Evolutionary conservation across 2,329 filamentous ascomycete genomes (phyloP), one percentile per base, ranked within the genome.

Genomic region (Calonectria naviculata): DNA sequence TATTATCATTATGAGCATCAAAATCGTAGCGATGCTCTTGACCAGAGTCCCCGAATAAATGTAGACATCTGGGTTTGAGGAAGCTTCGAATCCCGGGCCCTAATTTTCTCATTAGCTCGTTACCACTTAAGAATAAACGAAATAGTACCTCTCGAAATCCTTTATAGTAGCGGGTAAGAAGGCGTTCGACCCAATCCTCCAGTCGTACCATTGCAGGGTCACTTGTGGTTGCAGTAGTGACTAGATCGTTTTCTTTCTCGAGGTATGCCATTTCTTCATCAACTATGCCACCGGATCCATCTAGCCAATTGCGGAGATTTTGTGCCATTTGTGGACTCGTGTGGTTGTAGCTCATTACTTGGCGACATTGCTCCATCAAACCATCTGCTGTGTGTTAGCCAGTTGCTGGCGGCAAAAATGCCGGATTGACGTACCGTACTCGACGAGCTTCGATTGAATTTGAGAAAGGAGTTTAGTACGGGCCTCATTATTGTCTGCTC

Each of bases 401-500:
- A 9, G 28, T 34, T 17, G 2, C 19, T 29, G 28, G 6, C 2
- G 24, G 21, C 4, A 46, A 36, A 31, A 28, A 9, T 13, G 15
- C 9, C 4, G 29, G 9, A 10, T 38, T 36, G n/a, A 28, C 34
- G 13, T 36, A 72, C 70, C 62, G 26, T 72, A 72, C 47, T 49
- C 63, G 17, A 15, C 21, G 15, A 72, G n/a, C 5, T 67, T 67
- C 15, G 61, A 44, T 5, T 56, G 26, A 24, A 73, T 65, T 29
- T 71, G 61, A 9, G n/a, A 9, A 5, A 73, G 7, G 5, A 68
- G 19, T 5, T 31, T 42, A 17, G 10, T 10, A 17, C 71, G 41
- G 42, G 68, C 46, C 9, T 8, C 31, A 31, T 78, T 78, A 6
- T 44, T 54, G 71, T 80, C 79, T 5, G 46, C 54, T 8, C 78